phyloP scores from a whole-genome alignment of 2,329 filamentous ascomycete species.

The Trichoderma harzianum region DNA sequence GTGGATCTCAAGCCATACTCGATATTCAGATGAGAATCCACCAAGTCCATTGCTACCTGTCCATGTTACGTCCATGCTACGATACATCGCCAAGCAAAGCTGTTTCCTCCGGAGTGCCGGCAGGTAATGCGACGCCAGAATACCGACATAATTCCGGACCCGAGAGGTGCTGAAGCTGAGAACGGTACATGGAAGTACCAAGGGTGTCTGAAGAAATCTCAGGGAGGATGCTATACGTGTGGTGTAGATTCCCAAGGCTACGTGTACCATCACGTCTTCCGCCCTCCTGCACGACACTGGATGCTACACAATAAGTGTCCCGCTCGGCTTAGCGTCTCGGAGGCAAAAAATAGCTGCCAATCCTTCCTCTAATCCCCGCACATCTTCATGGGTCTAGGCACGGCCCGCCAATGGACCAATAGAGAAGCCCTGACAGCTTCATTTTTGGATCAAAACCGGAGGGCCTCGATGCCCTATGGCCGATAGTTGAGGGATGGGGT shows the following conservation, averaged over 20 bases:
- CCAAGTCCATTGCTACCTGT: not conserved
- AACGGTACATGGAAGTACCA: not conserved
- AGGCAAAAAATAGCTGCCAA: slow-evolving; percentile 15
- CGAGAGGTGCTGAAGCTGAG: not conserved
- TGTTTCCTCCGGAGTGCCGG: not conserved
- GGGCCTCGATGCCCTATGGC: not conserved
- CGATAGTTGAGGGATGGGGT: not conserved
- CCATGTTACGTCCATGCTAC: not conserved
- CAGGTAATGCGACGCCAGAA: not conserved
- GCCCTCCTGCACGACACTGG: not conserved
- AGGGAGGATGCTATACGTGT: not conserved
- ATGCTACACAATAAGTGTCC: not conserved
- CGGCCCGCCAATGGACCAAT: slow-evolving; percentile 10
- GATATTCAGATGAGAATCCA: not conserved
- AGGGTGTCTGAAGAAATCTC: not conserved
- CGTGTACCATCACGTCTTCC: not conserved
- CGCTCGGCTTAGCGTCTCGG: not conserved
- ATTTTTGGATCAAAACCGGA: not conserved
- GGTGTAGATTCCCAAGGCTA: not conserved
- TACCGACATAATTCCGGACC: slow-evolving; percentile 1
- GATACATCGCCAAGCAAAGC: not conserved
- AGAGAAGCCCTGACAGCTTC: not conserved
- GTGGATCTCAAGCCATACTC: not conserved
- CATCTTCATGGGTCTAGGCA: not conserved
- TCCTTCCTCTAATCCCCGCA: not conserved